Conservation (phyloP, 2,329 filamentous ascomycete species). For the Trichoderma atrobrunneum region DNA sequence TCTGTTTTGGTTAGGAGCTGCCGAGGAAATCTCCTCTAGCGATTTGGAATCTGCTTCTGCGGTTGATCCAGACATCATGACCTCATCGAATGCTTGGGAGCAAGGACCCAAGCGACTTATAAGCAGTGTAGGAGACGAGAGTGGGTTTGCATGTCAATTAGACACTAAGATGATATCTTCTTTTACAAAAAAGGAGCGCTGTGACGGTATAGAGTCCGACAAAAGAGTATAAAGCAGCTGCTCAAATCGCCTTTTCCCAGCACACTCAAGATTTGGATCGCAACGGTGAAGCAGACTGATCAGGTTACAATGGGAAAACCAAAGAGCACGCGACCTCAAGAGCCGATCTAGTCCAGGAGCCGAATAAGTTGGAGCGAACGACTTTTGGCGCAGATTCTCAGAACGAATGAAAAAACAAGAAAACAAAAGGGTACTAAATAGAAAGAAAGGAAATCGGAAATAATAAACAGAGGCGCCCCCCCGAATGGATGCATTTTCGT, state of each 20-base stretch:
- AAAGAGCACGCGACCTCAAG: constrained; percentile 5
- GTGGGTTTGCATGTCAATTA: neutral
- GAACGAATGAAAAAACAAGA: neutral
- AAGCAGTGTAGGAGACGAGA: neutral
- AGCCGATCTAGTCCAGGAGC: neutral
- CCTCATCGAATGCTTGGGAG: neutral
- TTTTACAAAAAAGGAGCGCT: neutral
- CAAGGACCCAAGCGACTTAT: neutral
- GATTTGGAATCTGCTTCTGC: neutral
- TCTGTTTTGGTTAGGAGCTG: neutral
- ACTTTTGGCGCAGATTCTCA: neutral
- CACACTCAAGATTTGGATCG: neutral
- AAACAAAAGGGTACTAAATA: neutral
- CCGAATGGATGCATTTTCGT: neutral
- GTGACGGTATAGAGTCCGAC: neutral
- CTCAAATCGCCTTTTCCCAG: neutral
- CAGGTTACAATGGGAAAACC: neutral
- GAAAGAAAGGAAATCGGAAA: neutral
- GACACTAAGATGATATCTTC: neutral
- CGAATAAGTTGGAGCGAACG: neutral
- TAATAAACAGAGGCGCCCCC: neutral
- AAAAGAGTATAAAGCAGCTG: neutral
- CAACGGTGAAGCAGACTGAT: neutral
- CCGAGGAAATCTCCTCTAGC: neutral
- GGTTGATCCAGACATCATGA: neutral